Percentiles rank a stretch among this genome's conserved stretches.
Conservation (phyloP, 2,329 filamentous ascomycete species). For the Aureobasidium mangrovei region DNA sequence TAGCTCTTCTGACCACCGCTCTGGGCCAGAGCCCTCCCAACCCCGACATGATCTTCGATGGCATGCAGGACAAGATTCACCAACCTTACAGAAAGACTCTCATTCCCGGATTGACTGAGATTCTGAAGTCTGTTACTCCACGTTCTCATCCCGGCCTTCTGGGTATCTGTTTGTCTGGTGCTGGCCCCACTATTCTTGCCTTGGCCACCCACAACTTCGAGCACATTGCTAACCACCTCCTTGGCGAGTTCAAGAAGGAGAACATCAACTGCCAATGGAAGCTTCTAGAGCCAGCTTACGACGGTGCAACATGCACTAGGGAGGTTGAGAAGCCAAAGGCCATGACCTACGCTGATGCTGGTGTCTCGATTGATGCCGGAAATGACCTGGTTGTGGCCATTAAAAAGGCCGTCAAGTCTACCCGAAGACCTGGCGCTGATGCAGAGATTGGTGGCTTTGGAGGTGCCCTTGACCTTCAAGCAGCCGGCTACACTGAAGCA, state of each 20-base stretch:
- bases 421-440: conserved; percentile 75
- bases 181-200: conserved; percentile 88
- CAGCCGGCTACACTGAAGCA: conserved; percentile 62
- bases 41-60: conserved; percentile 87
- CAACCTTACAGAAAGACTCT: conserved; percentile 89
- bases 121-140: conserved; percentile 85
- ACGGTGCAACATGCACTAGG: conserved; percentile 40
- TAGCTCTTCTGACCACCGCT: conserved; percentile 81
- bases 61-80: conserved; percentile 98
- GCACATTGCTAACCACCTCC: conserved; percentile 63
- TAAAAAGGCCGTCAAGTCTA: conserved; percentile 80
- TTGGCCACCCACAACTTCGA: conserved; percentile 86
- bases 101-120: conserved; percentile 84
- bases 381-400: conserved; percentile 90
- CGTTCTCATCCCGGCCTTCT: conserved; percentile 77
- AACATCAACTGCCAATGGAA: conserved; percentile 77
- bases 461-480: conserved; percentile 69
- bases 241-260: conserved; percentile 62
- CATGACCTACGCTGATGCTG: conserved; percentile 85
- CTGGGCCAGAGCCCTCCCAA: conserved; percentile 85
- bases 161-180: conserved; percentile 89
- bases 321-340: conserved; percentile 18
- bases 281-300: conserved; percentile 78
- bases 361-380: conserved; percentile 88
- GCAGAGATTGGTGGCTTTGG: conserved; percentile 94